Base-by-base conservation (phyloP, 2,329 filamentous ascomycete genomes). In the Colletotrichum sp. region DNA sequence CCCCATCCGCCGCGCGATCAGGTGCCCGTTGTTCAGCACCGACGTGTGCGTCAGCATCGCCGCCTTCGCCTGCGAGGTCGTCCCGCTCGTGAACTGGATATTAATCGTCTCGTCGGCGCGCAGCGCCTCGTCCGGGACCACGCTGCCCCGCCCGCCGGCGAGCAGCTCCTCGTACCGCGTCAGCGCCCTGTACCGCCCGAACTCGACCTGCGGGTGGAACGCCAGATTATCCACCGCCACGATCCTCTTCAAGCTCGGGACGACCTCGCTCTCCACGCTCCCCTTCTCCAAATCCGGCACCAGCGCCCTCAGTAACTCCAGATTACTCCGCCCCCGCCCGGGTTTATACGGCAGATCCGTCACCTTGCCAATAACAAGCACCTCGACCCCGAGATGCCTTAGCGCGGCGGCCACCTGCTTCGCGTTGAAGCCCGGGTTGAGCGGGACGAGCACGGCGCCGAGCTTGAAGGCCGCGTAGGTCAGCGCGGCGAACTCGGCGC, bases 51-150 rank as follows among this genome's bases (percentile, higher is more conserved):
- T 93, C 36, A 99, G 90, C 87, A 96, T 98, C 2, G 96, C 96
- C 0, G 97, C 97, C 86, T 99, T 99, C 26, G 96, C 96, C 81
- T 91, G 89, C 1, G 94, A 95, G 0, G 97, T 99, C 0, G 97
- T 99, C n/a, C 96, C 97, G 0, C 94, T 96, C 0, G 97, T 99
- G 86, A 99, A 99, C 84, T 99, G 96, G 78, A 99, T 98, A 82
- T 98, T 99, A 79, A 98, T 93, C 4, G 94, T 92, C 67, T 99
- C 96, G 76, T 91, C 83, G 0, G 92, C 88, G 18, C 87, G 79
- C 2, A 93, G 87, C 0, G 86, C 86, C 28, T 83, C 71, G 70
- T 89, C 87, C 0, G 90, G 89, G 24, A 77, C 80, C 3, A 92
- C 80, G 3, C 82, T 21, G 0, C 80, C 74, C 3, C 81, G 78